Base-by-base conservation (phyloP, 331 rosid genomes). In the Ulmus americana region DNA sequence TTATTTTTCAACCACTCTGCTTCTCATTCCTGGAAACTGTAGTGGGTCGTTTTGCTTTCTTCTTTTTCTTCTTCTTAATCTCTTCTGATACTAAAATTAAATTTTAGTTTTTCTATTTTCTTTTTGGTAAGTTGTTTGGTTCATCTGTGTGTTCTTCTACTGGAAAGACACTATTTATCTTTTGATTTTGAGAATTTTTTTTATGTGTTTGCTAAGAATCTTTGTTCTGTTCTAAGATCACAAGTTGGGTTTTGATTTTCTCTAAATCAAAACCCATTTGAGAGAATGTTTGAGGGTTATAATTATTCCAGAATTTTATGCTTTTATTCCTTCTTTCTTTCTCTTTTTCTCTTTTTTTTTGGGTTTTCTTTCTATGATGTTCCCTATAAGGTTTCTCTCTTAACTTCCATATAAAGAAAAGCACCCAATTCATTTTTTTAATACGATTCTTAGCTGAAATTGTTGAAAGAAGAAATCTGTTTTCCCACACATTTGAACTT, bases 381-480 rank as follows among this genome's bases (percentile, higher is more conserved):
- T 70, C 55, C 49, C 39, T 10, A 12, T 41, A 60, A 60, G 50
- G 16, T 65, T 59, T 64, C 57, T 65, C 63, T 15, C 53, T 59
- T 77, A 73, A 79, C 96, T 86, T 88, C 43, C 66, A 45, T 56
- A 65, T 56, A 40, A 88, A 86, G 94, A 80, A 82, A 88, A 83
- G 95, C 55, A 84, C 78, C 76, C 68, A 50, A 63, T 70, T 45
- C 70, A 73, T 63, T 12, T 28, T 48, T 10, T 7, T 14, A 47
- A 40, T 46, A 39, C 10, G 18, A 10, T 39, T 38, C 46, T 18
- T 38, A 12, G n/a, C 49, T 43, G 14, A 61, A 40, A 53, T 13
- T 60, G 52, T 14, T 20, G 38, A 38, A 14, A 43, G 57, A 42
- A 22, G 38, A 9, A 9, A 15, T 3, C 35, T 28, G 35, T 28